Evolutionary conservation across 768 basidiomycete genomes (phyloP).

Genomic region (Naganishia antarctica): DNA sequence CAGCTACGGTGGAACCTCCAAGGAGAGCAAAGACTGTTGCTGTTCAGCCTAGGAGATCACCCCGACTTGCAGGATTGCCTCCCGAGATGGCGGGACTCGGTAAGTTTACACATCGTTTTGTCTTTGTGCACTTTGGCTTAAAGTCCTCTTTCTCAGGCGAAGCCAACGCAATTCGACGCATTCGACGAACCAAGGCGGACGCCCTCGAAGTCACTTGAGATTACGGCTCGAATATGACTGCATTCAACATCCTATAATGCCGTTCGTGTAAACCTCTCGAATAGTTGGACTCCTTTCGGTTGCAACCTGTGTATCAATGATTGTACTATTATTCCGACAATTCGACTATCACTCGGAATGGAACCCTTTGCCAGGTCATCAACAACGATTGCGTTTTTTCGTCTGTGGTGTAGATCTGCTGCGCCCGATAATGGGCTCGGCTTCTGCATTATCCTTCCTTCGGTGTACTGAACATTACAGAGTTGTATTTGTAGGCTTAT

Average conservation of each 20-base stretch:
- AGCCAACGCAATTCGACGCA: constrained; percentile 3
- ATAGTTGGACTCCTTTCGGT: neutral
- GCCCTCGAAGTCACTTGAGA: constrained; percentile 2
- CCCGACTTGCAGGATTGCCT: constrained; percentile 14
- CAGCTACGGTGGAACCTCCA: constrained; percentile 15
- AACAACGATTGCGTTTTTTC: no score
- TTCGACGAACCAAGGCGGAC: constrained; percentile 20
- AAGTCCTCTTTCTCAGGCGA: neutral
- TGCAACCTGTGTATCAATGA: neutral
- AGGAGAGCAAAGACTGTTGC: constrained; percentile 12
- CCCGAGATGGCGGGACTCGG: constrained; percentile 19
- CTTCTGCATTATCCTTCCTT: no score
- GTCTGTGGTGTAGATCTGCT: no score
- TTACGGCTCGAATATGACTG: no score
- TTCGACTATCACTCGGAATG: no score
- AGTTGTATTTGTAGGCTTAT: no score
- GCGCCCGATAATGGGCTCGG: no score
- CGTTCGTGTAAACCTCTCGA: neutral
- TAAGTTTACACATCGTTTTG: neutral
- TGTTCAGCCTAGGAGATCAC: constrained; percentile 9
- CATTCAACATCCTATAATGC: neutral
- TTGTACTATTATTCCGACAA: constrained; percentile 3
- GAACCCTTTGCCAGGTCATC: no score
- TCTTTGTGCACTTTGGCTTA: neutral
- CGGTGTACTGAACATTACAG: no score